Evolutionary conservation across 331 rosid genomes (phyloP).

Genomic region (Malus hybrid): DNA sequence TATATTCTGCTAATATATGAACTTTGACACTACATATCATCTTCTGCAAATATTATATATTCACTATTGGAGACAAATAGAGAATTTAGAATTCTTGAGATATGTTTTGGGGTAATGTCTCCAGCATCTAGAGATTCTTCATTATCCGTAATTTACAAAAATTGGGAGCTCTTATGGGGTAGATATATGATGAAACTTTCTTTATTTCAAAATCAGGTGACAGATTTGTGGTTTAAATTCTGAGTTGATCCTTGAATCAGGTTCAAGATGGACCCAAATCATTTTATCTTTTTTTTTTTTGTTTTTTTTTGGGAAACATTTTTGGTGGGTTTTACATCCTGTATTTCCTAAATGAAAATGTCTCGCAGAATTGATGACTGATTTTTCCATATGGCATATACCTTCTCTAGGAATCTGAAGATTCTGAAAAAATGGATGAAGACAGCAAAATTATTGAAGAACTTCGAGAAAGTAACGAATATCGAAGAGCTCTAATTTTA

Average conservation of each 20-base stretch:
- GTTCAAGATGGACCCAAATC: background rate
- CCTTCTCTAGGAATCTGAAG: constrained; percentile 77
- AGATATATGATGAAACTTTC: background rate
- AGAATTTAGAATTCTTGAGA: background rate
- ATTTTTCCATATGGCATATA: constrained; percentile 14
- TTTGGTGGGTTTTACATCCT: background rate
- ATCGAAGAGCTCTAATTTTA: constrained; percentile 45
- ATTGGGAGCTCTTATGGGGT: background rate
- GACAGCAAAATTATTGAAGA: constrained; percentile 86
- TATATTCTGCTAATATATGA: background rate
- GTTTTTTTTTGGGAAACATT: background rate
- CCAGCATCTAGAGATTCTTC: background rate
- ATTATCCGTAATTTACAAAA: background rate
- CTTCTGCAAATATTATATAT: background rate
- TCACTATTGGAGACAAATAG: background rate
- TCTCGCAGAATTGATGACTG: constrained; percentile 3
- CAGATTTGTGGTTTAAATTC: background rate
- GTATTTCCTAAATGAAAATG: background rate
- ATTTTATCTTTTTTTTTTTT: no score
- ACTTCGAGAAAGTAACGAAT: constrained; percentile 53
- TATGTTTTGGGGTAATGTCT: background rate
- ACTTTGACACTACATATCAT: background rate
- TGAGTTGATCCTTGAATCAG: background rate
- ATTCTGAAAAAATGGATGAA: constrained; percentile 95
- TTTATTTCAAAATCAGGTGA: background rate